Evolutionary conservation across 2,329 filamentous ascomycete genomes (phyloP).

Genomic region (Sporothrix humicola): DNA sequence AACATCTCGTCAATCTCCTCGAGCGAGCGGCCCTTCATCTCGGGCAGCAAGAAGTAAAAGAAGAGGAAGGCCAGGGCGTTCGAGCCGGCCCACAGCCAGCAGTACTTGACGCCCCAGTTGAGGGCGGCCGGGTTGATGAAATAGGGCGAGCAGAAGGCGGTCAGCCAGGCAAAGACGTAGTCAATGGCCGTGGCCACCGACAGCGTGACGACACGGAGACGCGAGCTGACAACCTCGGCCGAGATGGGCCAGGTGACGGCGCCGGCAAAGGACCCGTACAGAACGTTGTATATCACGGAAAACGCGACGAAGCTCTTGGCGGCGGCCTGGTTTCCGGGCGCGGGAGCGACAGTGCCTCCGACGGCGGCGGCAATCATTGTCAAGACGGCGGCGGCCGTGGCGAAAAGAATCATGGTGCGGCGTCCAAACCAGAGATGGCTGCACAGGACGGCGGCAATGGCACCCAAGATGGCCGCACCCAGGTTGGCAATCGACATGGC

Average conservation of each 20-base stretch:
- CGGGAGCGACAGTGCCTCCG: constrained; percentile 35
- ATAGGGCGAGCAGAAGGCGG: constrained; percentile 50
- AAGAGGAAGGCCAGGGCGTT: constrained; percentile 38
- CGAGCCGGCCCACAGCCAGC: constrained; percentile 48
- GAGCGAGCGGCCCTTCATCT: constrained; percentile 34
- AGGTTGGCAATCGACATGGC: constrained; percentile 37
- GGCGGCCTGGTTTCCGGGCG: constrained; percentile 36
- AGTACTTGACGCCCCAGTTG: constrained; percentile 51
- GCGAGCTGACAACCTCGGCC: constrained; percentile 45
- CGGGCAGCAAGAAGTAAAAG: background rate
- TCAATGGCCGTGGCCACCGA: constrained; percentile 46
- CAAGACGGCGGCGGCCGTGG: constrained; percentile 36
- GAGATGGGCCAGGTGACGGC: constrained; percentile 46
- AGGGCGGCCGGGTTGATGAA: constrained; percentile 51
- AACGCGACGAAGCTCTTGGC: constrained; percentile 39
- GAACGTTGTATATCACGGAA: constrained; percentile 38
- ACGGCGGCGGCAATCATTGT: constrained; percentile 40
- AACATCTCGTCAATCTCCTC: constrained; percentile 41
- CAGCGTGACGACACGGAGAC: constrained; percentile 47
- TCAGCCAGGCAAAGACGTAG: constrained; percentile 47
- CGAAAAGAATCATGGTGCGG: constrained; percentile 41
- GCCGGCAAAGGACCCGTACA: constrained; percentile 40
- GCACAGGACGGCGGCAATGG: constrained; percentile 37
- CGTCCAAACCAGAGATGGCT: constrained; percentile 39
- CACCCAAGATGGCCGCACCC: constrained; percentile 36